Percentiles rank a stretch among this genome's conserved stretches.
Evolutionary conservation across 2,329 filamentous ascomycete genomes (phyloP).

Genomic region (Chaetomiaceae sp.): DNA sequence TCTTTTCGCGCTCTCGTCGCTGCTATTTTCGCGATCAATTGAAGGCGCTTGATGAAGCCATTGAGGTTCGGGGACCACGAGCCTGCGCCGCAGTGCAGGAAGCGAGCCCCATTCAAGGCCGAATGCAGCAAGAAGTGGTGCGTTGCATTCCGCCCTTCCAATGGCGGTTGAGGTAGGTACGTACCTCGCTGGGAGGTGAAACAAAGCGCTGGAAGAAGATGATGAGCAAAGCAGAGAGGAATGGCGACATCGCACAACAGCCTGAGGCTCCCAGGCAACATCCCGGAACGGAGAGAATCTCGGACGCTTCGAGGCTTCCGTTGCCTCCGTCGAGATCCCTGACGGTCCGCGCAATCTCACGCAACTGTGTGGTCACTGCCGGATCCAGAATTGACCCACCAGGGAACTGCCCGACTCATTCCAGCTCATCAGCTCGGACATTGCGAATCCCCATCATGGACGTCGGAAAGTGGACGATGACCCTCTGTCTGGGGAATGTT

Average conservation of each 20-base stretch:
- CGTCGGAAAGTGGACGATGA: too few relatives aligned
- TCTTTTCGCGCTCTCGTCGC: too few relatives aligned
- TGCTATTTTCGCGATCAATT: constrained; percentile 21
- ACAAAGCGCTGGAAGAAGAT: constrained; percentile 34
- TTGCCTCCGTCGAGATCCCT: background rate
- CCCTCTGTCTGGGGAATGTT: too few relatives aligned
- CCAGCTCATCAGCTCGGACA: background rate
- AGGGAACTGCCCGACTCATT: background rate
- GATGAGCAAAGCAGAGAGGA: constrained; percentile 8
- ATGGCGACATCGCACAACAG: background rate
- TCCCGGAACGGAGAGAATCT: background rate
- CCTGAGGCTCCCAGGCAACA: constrained; percentile 3
- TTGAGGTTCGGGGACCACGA: too few relatives aligned
- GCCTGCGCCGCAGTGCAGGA: constrained; percentile 13
- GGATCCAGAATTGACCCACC: too few relatives aligned
- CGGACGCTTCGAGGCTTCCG: background rate
- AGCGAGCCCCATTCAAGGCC: constrained; percentile 20
- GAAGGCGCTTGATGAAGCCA: background rate
- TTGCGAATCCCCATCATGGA: background rate
- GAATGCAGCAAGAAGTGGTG: constrained; percentile 38
- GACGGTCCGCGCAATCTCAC: constrained; percentile 15
- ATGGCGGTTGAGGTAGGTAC: constrained; percentile 21
- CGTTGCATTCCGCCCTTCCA: constrained; percentile 35
- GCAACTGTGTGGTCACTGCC: constrained; percentile 14
- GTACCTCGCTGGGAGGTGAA: too few relatives aligned